Evolutionary conservation across 148 eudicot genomes (phyloP).

Genomic region (Drosera capensis): DNA sequence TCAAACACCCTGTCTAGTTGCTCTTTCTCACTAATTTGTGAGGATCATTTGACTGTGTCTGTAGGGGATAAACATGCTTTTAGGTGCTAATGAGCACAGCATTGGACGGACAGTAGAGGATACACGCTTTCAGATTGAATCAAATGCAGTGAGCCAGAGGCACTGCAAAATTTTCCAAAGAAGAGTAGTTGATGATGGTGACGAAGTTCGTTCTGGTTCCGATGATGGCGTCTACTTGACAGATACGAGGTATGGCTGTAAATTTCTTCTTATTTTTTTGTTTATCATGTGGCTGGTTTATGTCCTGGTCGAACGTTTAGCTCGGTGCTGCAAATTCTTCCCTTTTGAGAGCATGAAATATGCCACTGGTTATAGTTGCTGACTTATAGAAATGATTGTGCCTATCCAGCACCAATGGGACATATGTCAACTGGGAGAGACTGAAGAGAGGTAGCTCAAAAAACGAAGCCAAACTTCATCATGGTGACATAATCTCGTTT

Average conservation of each 20-base stretch:
- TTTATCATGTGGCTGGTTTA: background rate
- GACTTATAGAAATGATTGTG: slow-evolving; percentile 5
- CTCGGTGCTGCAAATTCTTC: background rate
- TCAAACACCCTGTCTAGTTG: background rate
- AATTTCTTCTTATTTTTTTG: background rate
- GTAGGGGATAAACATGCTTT: slow-evolving; percentile 81
- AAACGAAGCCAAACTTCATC: slow-evolving; percentile 45
- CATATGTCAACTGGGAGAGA: slow-evolving; percentile 72
- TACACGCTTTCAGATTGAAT: slow-evolving; percentile 48
- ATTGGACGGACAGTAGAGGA: slow-evolving; percentile 75
- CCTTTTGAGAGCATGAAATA: background rate
- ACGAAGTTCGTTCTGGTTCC: slow-evolving; percentile 28
- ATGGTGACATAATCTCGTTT: slow-evolving; percentile 83
- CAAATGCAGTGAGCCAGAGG: slow-evolving; percentile 61
- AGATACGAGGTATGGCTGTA: slow-evolving; percentile 74
- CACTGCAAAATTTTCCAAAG: slow-evolving; percentile 67
- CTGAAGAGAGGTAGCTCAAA: slow-evolving; percentile 47
- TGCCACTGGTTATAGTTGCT: slow-evolving; percentile 1
- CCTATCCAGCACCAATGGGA: slow-evolving; percentile 78
- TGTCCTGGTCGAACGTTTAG: background rate
- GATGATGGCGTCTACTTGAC: slow-evolving; percentile 34
- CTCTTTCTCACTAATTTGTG: background rate
- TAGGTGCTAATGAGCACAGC: slow-evolving; percentile 58
- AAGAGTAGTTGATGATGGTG: slow-evolving; percentile 37
- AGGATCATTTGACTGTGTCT: background rate